Percentiles rank a stretch among this genome's conserved stretches.
phyloP scores from a whole-genome alignment of 768 basidiomycete species.

The Tubosaeta sp. region DNA sequence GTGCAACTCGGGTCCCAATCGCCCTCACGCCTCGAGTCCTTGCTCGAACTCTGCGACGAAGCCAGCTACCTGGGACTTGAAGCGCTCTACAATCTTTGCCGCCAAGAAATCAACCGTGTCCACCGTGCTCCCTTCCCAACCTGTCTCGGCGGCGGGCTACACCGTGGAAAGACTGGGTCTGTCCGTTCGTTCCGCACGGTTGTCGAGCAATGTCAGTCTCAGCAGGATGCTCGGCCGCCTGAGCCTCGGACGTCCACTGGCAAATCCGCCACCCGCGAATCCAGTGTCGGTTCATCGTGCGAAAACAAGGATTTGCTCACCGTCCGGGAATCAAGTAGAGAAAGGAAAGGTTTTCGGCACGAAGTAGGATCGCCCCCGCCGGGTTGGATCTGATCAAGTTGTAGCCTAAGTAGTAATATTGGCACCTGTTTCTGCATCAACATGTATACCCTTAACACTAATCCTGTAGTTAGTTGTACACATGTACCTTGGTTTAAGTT shows the following conservation, averaged over 20 bases:
- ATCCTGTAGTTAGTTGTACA: neutral
- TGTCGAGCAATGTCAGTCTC: conserved; percentile 46
- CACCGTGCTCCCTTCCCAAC: conserved; percentile 35
- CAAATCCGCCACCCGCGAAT: conserved; percentile 1
- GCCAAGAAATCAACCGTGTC: conserved; percentile 57
- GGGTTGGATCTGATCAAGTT: conserved; percentile 43
- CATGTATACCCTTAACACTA: neutral
- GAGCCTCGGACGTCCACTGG: conserved; percentile 4
- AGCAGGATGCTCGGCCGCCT: conserved; percentile 8
- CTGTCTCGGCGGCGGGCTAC: conserved; percentile 31
- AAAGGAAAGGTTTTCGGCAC: neutral
- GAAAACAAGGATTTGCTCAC: conserved; percentile 10
- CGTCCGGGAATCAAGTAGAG: conserved; percentile 16
- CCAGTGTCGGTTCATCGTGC: conserved; percentile 6
- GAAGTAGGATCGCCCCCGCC: conserved; percentile 30
- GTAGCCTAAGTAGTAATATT: neutral
- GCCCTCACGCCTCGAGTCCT: conserved; percentile 51
- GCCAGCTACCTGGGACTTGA: conserved; percentile 70
- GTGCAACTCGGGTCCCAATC: conserved; percentile 46
- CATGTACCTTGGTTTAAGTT: neutral
- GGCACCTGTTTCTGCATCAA: neutral
- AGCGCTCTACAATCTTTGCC: conserved; percentile 60
- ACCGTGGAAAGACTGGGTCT: conserved; percentile 46
- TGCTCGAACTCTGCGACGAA: conserved; percentile 78
- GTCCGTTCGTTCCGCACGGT: conserved; percentile 59